Conservation (phyloP, 1,284 basidiomycete genomes). For the Exobasidium cylindrosporum region DNA sequence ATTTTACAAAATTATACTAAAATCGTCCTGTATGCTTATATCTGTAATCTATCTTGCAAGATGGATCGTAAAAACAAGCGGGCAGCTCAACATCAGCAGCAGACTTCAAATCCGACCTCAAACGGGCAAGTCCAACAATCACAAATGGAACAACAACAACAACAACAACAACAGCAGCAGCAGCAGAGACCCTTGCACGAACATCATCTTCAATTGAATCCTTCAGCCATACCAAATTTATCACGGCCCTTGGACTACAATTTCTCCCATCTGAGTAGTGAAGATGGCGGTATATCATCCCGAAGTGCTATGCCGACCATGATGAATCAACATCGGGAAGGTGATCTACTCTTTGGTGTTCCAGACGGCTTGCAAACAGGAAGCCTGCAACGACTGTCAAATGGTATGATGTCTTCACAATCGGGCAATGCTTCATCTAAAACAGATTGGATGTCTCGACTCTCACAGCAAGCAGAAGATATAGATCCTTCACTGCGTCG, state of each 20-base stretch:
- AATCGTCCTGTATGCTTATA: constrained; percentile 1
- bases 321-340: constrained; percentile 1
- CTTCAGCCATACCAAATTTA: background rate
- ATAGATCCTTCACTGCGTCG: background rate
- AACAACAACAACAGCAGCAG: constrained; percentile 9
- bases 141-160: constrained; percentile 11
- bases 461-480: background rate
- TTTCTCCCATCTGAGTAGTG: no score
- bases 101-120: background rate
- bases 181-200: background rate
- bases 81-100: constrained; percentile 68
- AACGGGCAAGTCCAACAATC: constrained; percentile 27
- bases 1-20: background rate
- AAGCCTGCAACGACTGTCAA: background rate
- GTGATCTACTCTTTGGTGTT: constrained; percentile 69
- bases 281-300: background rate
- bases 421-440: no score
- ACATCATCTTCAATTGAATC: no score
- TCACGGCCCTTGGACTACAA: background rate
- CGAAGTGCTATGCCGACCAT: background rate
- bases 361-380: constrained; percentile 59
- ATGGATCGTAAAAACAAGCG: constrained; percentile 99
- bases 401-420: background rate
- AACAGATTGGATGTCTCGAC: background rate
- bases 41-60: background rate